phyloP scores from a whole-genome alignment of 192 early-diverging fungal species.

The Backusella morwellensis region DNA sequence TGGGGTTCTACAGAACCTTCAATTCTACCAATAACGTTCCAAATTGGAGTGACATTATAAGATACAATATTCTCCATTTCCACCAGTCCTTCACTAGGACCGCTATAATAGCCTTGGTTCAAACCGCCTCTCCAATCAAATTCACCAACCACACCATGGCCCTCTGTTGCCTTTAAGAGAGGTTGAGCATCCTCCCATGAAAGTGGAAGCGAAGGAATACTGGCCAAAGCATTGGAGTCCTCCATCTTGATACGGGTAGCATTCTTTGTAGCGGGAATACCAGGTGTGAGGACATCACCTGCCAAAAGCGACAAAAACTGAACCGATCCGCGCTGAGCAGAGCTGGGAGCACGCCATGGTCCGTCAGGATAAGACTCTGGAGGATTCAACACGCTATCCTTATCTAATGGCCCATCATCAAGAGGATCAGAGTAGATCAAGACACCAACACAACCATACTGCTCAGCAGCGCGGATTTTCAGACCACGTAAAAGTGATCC shows the following conservation, averaged over 20 bases:
- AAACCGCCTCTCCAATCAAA: slow-evolving; percentile 56
- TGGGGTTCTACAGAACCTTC: slow-evolving; percentile 54
- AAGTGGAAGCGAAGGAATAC: slow-evolving; percentile 65
- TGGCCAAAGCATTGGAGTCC: slow-evolving; percentile 36
- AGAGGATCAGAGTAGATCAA: slow-evolving; percentile 66
- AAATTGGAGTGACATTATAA: slow-evolving; percentile 53
- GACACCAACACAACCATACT: slow-evolving; percentile 50
- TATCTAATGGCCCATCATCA: slow-evolving; percentile 56
- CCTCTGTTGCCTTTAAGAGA: slow-evolving; percentile 50
- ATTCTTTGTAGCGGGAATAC: slow-evolving; percentile 48
- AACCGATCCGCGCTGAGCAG: slow-evolving; percentile 59
- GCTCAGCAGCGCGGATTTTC: slow-evolving; percentile 58
- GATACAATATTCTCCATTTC: slow-evolving; percentile 53
- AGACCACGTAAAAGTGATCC: slow-evolving; percentile 53
- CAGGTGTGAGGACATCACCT: slow-evolving; percentile 69
- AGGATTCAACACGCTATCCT: slow-evolving; percentile 15
- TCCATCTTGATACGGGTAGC: slow-evolving; percentile 46
- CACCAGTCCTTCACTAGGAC: slow-evolving; percentile 50
- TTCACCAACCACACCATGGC: slow-evolving; percentile 34
- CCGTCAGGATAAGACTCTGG: slow-evolving; percentile 31
- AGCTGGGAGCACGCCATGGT: slow-evolving; percentile 49
- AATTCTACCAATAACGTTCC: slow-evolving; percentile 63
- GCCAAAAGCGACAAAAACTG: slow-evolving; percentile 48
- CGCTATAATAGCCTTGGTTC: slow-evolving; percentile 56
- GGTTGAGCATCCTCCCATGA: slow-evolving; percentile 62